A percentile compares a stretch with the other conserved stretches of the same genome.
phyloP scores from a whole-genome alignment of 768 basidiomycete species.

The Lactarius deliciosus region DNA sequence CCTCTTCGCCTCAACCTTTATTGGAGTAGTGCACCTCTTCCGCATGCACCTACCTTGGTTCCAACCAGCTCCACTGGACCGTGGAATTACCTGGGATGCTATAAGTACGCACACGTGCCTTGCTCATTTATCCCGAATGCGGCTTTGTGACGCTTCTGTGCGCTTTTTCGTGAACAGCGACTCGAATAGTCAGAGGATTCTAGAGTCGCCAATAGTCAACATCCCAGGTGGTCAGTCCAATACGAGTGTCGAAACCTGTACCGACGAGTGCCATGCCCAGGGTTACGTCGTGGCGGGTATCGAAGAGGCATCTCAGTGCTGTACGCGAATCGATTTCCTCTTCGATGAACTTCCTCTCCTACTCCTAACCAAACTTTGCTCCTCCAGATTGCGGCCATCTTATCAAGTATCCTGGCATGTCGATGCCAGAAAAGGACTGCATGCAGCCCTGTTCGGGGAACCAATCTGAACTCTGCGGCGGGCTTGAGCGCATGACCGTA shows the following conservation, averaged over 20 bases:
- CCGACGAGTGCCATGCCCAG: background rate
- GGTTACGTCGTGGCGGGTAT: background rate
- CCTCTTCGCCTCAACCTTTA: background rate
- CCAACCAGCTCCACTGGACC: background rate
- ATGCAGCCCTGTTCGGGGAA: background rate
- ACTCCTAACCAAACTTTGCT: background rate
- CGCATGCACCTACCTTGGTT: background rate
- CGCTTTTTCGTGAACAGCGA: background rate
- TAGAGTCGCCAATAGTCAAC: too few relatives aligned
- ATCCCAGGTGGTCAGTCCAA: background rate
- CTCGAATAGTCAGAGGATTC: background rate
- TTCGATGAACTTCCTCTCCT: background rate
- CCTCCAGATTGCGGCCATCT: background rate
- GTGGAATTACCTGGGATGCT: background rate
- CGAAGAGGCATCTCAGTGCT: background rate
- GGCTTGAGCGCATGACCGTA: background rate
- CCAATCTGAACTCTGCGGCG: background rate
- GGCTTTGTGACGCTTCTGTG: background rate
- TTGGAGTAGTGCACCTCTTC: background rate
- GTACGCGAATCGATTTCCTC: background rate
- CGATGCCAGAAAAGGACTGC: background rate
- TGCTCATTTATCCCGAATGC: background rate
- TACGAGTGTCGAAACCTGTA: background rate
- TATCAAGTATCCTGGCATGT: background rate
- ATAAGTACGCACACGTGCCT: background rate